phyloP scores from a whole-genome alignment of 1,284 basidiomycete genomes.

The Gastroboletus turbinatus region DNA sequence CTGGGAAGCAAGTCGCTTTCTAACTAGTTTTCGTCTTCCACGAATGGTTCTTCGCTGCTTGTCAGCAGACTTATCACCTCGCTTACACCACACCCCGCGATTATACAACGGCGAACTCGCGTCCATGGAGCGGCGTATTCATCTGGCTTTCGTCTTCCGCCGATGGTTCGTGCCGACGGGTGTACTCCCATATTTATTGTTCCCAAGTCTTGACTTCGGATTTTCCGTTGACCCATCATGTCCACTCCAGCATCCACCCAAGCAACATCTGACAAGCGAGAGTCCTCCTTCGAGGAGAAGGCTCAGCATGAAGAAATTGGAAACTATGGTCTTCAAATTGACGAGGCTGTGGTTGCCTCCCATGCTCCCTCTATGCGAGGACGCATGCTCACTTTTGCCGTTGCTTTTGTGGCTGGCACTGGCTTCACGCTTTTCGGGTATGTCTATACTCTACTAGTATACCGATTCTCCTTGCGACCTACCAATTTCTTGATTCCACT shows the following conservation, averaged over 20 bases:
- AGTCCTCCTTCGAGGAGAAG: background rate
- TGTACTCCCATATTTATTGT: background rate
- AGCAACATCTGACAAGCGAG: background rate
- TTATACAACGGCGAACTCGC: background rate
- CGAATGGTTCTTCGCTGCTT: background rate
- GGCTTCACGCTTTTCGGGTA: background rate
- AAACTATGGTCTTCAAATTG: background rate
- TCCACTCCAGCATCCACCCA: background rate
- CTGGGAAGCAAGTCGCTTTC: no score
- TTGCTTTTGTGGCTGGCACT: conserved; percentile 9
- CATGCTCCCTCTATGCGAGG: conserved; percentile 7
- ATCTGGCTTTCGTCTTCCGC: no score
- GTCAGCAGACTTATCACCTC: background rate
- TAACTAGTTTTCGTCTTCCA: background rate
- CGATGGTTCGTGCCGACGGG: no score
- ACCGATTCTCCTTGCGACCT: background rate
- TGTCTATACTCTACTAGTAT: background rate
- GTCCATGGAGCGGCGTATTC: no score
- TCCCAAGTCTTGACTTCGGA: background rate
- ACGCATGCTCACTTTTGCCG: conserved; percentile 1
- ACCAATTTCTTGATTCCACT: background rate
- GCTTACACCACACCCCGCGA: background rate
- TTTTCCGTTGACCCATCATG: background rate
- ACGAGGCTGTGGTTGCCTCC: background rate
- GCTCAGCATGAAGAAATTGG: background rate